Evolutionary conservation across 257 asterid genomes (phyloP).

Genomic region (Apocynum venetum): DNA sequence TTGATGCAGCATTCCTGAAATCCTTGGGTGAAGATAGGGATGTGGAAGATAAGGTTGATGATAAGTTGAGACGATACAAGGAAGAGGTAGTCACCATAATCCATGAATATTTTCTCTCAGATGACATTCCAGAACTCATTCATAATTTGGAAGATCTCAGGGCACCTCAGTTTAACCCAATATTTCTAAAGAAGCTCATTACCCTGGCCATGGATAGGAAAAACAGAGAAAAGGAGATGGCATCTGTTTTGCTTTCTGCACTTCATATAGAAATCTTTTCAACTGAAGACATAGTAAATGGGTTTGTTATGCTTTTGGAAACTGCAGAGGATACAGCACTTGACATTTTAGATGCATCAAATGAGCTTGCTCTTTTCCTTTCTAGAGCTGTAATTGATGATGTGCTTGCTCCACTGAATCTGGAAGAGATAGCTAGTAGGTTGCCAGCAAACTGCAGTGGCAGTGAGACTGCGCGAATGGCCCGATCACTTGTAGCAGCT

Average conservation of each 20-base stretch:
- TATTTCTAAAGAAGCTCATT: slow-evolving; percentile 79
- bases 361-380: slow-evolving; percentile 81
- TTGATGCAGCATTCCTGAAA: slow-evolving; percentile 56
- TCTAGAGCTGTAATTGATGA: slow-evolving; percentile 93
- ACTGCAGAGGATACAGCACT: slow-evolving; percentile 93
- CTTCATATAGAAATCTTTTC: slow-evolving; percentile 85
- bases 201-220: slow-evolving; percentile 92
- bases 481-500: slow-evolving; percentile 77
- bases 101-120: slow-evolving; percentile 90
- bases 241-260: slow-evolving; percentile 85
- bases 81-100: slow-evolving; percentile 68
- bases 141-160: slow-evolving; percentile 78
- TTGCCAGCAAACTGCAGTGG: slow-evolving; percentile 73
- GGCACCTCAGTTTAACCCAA: slow-evolving; percentile 62
- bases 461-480: slow-evolving; percentile 63
- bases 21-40: slow-evolving; percentile 47
- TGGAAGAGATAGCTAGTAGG: slow-evolving; percentile 64
- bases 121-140: slow-evolving; percentile 94
- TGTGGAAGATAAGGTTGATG: slow-evolving; percentile 41
- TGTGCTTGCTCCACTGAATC: slow-evolving; percentile 79
- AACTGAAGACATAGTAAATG: slow-evolving; percentile 80
- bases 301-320: slow-evolving; percentile 82
- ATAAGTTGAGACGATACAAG: slow-evolving; percentile 69
- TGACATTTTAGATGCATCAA: slow-evolving; percentile 84
- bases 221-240: slow-evolving; percentile 95